Base-by-base conservation (phyloP, 108 stramenopile genomes). In the Cylindrotheca closterium region DNA sequence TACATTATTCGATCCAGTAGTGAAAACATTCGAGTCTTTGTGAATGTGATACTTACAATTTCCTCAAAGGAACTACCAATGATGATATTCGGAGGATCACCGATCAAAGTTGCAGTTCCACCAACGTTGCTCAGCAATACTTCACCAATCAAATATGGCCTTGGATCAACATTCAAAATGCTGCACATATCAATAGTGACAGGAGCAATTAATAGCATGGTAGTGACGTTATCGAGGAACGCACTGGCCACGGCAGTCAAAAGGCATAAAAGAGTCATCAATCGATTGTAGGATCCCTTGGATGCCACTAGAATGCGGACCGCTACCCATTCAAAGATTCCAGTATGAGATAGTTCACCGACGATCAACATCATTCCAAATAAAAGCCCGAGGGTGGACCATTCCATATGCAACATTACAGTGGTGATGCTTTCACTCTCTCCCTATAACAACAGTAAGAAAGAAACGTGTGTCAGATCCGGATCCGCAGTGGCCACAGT, bases 281-380 rank as follows among this genome's bases (percentile, higher is more conserved):
- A 68, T 23, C 78, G 70, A 26, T 63, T 75, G 53, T 76, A 78
- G 55, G 64, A 58, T 19, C 85, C 82, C 57, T 79, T 79, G 23
- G 72, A 74, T 34, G 55, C 51, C 26, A 74, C 72, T 10, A 86
- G 67, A 4, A 82, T 59, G 18, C 82, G 58, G 17, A 86, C 81
- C 30, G 82, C 79, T 73, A 63, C 70, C 79, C 79, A 86, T 58
- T 86, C 82, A 73, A 86, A 86, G 24, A 83, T 55, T 27, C 85
- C 85, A 26, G 85, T 86, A 55, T 79, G 75, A 37, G 79, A 81
- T 3, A 86, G 58, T 37, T 80, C 75, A 26, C 81, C 79, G 3
- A 86, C 85, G 23, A 86, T 33, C 26, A 86, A 59, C 85, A 86
- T 86, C 85, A 86, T 86, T 19, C 85, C 85, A 62, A 86, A 86